These are phyloP conservation scores for Bothriochloa decipiens DNA, from an alignment of 176 grass and related monocot species.

Conservation along the genomic window DNA sequence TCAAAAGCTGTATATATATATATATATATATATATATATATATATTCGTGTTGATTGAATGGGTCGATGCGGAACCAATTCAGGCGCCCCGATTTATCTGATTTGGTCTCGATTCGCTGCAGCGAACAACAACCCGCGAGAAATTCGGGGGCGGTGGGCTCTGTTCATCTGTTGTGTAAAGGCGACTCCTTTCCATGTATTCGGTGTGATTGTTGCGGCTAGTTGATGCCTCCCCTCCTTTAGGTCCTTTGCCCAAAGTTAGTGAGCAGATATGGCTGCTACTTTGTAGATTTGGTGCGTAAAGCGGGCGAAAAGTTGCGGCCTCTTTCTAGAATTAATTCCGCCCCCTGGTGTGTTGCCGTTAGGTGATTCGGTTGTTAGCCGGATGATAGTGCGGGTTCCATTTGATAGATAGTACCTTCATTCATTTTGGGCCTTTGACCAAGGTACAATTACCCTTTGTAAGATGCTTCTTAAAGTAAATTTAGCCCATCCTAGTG, in stretches of 20 bases:
- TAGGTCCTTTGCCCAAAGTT: constrained; percentile 45
- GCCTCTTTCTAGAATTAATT: constrained; percentile 38
- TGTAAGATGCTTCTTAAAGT: constrained; percentile 2
- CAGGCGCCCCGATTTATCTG: background rate
- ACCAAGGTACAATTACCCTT: background rate
- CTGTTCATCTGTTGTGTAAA: constrained; percentile 29
- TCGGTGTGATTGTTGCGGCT: constrained; percentile 14
- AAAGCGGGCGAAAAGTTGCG: constrained; percentile 45
- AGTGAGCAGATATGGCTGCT: constrained; percentile 47
- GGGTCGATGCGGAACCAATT: background rate
- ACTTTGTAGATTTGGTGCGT: constrained; percentile 63
- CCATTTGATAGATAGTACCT: constrained; percentile 13
- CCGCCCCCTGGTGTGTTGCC: background rate
- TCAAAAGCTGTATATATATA: constrained; percentile 43
- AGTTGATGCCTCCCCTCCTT: constrained; percentile 28
- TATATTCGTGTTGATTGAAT: background rate
- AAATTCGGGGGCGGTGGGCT: background rate
- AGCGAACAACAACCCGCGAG: background rate
- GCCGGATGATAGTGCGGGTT: constrained; percentile 30
- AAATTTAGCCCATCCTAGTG: background rate
- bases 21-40: too few relatives aligned
- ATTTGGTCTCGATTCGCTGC: background rate
- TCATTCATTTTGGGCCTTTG: constrained; percentile 10
- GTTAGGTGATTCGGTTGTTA: constrained; percentile 43
- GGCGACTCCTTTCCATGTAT: constrained; percentile 50